Conservation (phyloP, 306 rosid genomes). For the Trifolium repens region DNA sequence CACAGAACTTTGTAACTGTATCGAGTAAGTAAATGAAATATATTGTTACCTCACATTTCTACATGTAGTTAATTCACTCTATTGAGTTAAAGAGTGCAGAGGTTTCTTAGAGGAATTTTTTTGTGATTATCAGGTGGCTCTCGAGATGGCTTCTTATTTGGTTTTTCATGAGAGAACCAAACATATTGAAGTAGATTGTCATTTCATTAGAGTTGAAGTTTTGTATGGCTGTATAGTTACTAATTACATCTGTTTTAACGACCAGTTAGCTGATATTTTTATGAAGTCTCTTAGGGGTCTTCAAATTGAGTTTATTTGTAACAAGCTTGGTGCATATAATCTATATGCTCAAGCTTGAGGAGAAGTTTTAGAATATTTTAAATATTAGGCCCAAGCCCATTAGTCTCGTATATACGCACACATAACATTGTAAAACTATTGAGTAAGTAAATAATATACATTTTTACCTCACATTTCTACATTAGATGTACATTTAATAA, state of each 20-base stretch:
- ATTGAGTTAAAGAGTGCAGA: not conserved
- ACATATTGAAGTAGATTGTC: not conserved
- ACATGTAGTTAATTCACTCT: not conserved
- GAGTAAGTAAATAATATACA: not conserved
- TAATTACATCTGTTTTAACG: not conserved
- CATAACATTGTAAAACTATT: not conserved
- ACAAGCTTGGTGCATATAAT: constrained; percentile 3
- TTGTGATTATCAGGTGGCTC: not conserved
- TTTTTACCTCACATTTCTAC: not conserved
- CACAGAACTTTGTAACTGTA: not conserved
- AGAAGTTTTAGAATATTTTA: not conserved
- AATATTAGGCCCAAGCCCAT: not conserved
- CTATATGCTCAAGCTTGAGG: not conserved
- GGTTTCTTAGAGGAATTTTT: not conserved
- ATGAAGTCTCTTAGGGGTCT: not conserved
- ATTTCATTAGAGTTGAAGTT: not conserved
- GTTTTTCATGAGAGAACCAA: not conserved
- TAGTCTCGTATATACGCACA: not conserved
- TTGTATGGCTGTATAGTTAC: not conserved
- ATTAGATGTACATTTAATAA: not conserved
- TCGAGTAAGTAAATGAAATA: not conserved
- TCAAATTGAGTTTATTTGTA: not conserved
- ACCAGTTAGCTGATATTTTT: not conserved
- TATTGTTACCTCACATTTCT: not conserved
- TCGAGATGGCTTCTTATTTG: not conserved